A percentile compares a stretch with the other conserved stretches of the same genome.
phyloP scores from a whole-genome alignment of 352 stramenopile species.

The Phytopythium litorale region DNA sequence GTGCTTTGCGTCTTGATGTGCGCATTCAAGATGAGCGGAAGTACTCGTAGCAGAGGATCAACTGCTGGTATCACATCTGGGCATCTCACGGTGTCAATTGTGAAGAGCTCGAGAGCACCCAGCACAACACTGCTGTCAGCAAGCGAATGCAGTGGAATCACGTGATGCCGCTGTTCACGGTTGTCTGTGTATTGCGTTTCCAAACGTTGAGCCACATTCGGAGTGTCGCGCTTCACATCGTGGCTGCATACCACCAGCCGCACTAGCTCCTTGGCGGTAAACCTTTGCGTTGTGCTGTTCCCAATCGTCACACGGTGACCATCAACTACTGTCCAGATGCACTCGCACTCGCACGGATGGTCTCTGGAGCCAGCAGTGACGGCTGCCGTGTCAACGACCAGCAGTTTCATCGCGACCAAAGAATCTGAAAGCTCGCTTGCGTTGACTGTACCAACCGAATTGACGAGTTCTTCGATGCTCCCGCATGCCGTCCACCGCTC shows the following conservation, averaged over 20 bases:
- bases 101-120: not conserved
- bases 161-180: not conserved
- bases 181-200: not conserved
- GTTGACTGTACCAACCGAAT: not conserved
- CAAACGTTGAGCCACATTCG: not conserved
- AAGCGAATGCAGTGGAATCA: not conserved
- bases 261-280: not conserved
- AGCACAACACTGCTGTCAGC: not conserved
- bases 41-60: not conserved
- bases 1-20: not conserved
- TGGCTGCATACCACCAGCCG: not conserved
- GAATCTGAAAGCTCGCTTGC: not conserved
- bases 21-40: not conserved
- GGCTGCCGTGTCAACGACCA: not conserved
- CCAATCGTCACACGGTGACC: not conserved
- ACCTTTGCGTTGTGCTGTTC: not conserved
- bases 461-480: not conserved
- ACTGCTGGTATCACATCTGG: not conserved
- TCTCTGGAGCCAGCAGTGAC: not conserved
- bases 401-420: not conserved
- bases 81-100: not conserved
- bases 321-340: not conserved
- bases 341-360: not conserved
- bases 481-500: not conserved
- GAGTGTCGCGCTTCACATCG: not conserved